Evolutionary conservation across 1,284 basidiomycete genomes (phyloP).

Genomic region (Hypsizygus ulmarius): DNA sequence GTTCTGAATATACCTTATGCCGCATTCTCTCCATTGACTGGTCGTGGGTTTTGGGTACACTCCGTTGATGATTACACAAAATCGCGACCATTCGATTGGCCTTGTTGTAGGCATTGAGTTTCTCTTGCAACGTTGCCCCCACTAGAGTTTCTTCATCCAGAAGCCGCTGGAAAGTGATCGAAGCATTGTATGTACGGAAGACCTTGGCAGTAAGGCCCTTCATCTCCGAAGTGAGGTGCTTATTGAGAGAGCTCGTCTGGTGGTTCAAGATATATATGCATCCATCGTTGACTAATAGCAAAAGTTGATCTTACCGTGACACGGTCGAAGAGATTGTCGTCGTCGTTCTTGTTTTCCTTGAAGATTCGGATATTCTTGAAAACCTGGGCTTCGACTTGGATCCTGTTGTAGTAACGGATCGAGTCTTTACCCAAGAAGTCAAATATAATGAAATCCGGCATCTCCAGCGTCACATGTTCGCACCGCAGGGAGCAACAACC

Average conservation of each 20-base stretch:
- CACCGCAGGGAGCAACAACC: constrained; percentile 95
- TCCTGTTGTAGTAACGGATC: constrained; percentile 91
- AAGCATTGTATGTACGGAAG: constrained; percentile 98
- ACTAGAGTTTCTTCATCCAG: constrained; percentile 74
- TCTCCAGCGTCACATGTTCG: constrained; percentile 90
- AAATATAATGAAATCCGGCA: constrained; percentile 84
- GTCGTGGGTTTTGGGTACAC: constrained; percentile 87
- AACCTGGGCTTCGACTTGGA: constrained; percentile 82
- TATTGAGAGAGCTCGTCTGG: constrained; percentile 84
- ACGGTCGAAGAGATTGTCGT: constrained; percentile 92
- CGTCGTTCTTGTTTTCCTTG: constrained; percentile 86
- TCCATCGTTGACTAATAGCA: constrained; percentile 1
- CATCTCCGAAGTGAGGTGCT: constrained; percentile 90
- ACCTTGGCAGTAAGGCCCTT: constrained; percentile 96
- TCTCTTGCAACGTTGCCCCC: constrained; percentile 81
- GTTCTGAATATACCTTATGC: constrained; percentile 64
- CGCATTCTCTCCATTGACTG: constrained; percentile 90
- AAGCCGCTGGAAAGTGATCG: constrained; percentile 89
- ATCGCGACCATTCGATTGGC: constrained; percentile 95
- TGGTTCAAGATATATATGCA: constrained; percentile 11
- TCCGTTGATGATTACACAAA: constrained; percentile 96
- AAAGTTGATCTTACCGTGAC: constrained; percentile 61
- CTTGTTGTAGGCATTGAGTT: constrained; percentile 92
- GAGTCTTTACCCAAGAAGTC: constrained; percentile 98
- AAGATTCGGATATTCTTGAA: constrained; percentile 91